These are phyloP conservation scores for Pestalotiopsis sp. DNA, from an alignment of 2,329 filamentous ascomycete genomes.

Conservation along the genomic window DNA sequence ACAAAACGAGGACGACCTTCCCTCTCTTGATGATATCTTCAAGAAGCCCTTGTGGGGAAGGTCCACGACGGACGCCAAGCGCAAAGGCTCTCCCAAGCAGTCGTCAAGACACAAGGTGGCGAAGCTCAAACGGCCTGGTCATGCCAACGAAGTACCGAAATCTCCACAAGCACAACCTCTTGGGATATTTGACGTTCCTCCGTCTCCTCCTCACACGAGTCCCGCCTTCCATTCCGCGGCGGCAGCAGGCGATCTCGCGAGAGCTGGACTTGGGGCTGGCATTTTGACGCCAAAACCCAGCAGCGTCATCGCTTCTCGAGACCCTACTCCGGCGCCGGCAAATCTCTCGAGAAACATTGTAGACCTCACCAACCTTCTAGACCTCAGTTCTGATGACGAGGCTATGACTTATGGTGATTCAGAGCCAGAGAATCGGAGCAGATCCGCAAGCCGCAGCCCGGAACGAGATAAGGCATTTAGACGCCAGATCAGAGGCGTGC, in stretches of 20 bases:
- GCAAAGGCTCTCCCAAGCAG: slow-evolving; percentile 26
- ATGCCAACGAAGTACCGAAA: slow-evolving; percentile 3
- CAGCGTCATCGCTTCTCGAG: slow-evolving; percentile 25
- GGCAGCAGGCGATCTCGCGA: slow-evolving; percentile 13
- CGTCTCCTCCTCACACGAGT: slow-evolving; percentile 39
- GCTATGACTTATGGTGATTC: slow-evolving; percentile 23
- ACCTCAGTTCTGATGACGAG: slow-evolving; percentile 18
- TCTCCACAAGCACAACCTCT: slow-evolving; percentile 17
- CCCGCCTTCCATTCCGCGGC: slow-evolving; percentile 26
- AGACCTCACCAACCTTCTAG: slow-evolving; percentile 25
- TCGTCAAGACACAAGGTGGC: slow-evolving; percentile 25
- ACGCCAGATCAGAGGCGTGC: slow-evolving; percentile 55
- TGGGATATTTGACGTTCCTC: slow-evolving; percentile 35
- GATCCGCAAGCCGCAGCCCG: slow-evolving; percentile 23
- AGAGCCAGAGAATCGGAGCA: slow-evolving; percentile 39
- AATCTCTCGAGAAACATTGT: slow-evolving; percentile 19
- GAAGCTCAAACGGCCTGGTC: slow-evolving; percentile 18
- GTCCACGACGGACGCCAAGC: slow-evolving; percentile 18
- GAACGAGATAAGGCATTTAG: slow-evolving; percentile 21
- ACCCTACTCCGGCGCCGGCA: slow-evolving; percentile 25
- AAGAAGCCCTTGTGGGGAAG: slow-evolving; percentile 25
- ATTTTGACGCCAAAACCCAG: slow-evolving; percentile 28
- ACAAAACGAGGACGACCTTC: slow-evolving; percentile 31
- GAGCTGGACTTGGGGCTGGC: slow-evolving; percentile 8
- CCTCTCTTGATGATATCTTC: slow-evolving; percentile 28